phyloP scores from a whole-genome alignment of 2,329 filamentous ascomycete genomes.

The Ophiognomonia clavigignenti-juglandacearum region DNA sequence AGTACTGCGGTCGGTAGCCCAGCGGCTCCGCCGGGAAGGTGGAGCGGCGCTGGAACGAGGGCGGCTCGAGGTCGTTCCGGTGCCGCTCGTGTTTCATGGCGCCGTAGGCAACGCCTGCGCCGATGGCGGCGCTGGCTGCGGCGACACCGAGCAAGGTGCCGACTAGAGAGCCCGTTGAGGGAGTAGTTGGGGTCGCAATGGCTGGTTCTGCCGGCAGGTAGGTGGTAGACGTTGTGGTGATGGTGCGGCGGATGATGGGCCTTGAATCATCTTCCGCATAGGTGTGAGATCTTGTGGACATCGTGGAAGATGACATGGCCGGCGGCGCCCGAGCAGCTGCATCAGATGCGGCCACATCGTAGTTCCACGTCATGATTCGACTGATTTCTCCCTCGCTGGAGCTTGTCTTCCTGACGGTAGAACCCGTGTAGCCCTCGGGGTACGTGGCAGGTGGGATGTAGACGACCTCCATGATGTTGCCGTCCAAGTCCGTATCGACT shows the following conservation, averaged over 20 bases:
- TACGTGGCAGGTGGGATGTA: slow-evolving; percentile 40
- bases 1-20: slow-evolving; percentile 29
- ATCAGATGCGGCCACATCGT: slow-evolving; percentile 33
- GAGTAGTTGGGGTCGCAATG: slow-evolving; percentile 34
- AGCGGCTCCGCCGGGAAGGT: slow-evolving; percentile 40
- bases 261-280: too few species aligned
- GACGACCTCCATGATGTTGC: slow-evolving; percentile 78
- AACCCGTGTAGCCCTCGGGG: slow-evolving; percentile 28
- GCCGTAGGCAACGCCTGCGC: slow-evolving; percentile 59
- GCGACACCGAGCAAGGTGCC: slow-evolving; percentile 64
- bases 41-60: slow-evolving; percentile 36
- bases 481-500: slow-evolving; percentile 63
- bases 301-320: slow-evolving; percentile 16
- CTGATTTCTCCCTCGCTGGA: slow-evolving; percentile 34
- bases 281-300: slow-evolving; percentile 13
- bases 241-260: slow-evolving; percentile 27
- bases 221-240: slow-evolving; percentile 27
- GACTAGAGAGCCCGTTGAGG: slow-evolving; percentile 60
- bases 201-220: slow-evolving; percentile 19
- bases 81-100: slow-evolving; percentile 55
- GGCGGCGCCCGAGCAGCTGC: slow-evolving; percentile 17
- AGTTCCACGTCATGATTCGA: slow-evolving; percentile 46
- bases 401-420: slow-evolving; percentile 29
- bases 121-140: slow-evolving; percentile 70
- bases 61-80: slow-evolving; percentile 36